Conservation (phyloP, 2,329 filamentous ascomycete genomes). For the Cytospora piceicola region DNA sequence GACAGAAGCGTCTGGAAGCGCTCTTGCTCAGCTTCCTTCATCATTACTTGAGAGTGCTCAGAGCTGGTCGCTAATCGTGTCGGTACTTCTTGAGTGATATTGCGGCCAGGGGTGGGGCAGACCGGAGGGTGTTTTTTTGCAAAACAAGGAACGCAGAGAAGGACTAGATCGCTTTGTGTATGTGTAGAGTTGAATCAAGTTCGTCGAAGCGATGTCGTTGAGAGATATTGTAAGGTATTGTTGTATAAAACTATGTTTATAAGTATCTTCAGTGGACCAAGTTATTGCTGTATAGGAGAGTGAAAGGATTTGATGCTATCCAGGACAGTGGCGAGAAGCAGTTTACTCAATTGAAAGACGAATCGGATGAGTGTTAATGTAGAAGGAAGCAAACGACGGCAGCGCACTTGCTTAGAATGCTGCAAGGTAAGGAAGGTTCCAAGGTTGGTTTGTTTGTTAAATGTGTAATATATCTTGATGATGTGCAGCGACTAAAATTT, state of each 20-base stretch:
- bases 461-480: background rate
- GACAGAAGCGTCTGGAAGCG: conserved; percentile 45
- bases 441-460: background rate
- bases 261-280: too few relatives aligned
- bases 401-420: too few relatives aligned
- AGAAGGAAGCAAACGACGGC: too few relatives aligned
- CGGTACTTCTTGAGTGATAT: background rate
- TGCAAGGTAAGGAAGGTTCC: too few relatives aligned
- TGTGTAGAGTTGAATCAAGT: background rate
- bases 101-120: too few relatives aligned
- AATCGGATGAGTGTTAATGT: too few relatives aligned
- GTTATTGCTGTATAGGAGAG: too few relatives aligned
- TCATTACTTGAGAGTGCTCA: conserved; percentile 18
- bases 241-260: background rate
- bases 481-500: conserved; percentile 11
- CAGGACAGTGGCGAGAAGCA: too few relatives aligned
- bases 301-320: too few relatives aligned
- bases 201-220: background rate
- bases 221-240: background rate
- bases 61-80: background rate
- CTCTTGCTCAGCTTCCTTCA: conserved; percentile 35
- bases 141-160: background rate
- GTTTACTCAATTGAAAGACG: too few relatives aligned
- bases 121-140: background rate
- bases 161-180: background rate